phyloP scores from a whole-genome alignment of 257 asterid species.

The Fraxinus excelsior region DNA sequence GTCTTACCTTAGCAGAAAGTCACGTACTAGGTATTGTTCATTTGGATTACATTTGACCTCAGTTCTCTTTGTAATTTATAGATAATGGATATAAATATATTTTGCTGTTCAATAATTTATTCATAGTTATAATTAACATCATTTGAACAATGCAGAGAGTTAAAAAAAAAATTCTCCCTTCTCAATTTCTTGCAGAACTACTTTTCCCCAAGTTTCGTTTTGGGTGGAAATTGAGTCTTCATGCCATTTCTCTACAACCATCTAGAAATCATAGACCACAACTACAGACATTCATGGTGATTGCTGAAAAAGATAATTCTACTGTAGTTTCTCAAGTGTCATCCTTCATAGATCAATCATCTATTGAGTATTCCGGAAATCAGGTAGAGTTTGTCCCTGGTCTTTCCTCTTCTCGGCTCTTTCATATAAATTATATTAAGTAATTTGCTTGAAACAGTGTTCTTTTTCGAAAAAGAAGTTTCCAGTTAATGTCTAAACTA shows the following conservation, averaged over 20 bases:
- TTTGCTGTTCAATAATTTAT: neutral
- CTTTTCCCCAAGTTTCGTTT: conserved; percentile 78
- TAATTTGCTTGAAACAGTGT: conserved; percentile 1
- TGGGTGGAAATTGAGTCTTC: conserved; percentile 86
- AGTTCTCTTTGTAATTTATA: neutral
- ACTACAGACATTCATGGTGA: conserved; percentile 80
- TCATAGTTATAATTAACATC: conserved; percentile 11
- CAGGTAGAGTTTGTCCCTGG: conserved; percentile 53
- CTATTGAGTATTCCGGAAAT: conserved; percentile 39
- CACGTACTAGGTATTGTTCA: conserved; percentile 78
- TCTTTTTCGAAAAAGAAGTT: conserved; percentile 1
- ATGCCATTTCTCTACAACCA: conserved; percentile 58
- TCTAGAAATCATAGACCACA: conserved; percentile 34
- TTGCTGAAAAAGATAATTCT: conserved; percentile 66
- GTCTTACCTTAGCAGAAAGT: conserved; percentile 90
- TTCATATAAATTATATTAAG: conserved; percentile 2
- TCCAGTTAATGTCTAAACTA: conserved; percentile 9
- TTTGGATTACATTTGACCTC: conserved; percentile 12
- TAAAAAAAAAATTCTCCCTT: conserved; percentile 6
- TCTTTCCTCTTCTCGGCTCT: conserved; percentile 6
- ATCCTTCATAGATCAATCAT: conserved; percentile 45
- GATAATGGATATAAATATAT: neutral
- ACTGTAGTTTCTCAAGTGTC: conserved; percentile 51
- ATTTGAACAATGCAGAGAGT: conserved; percentile 23
- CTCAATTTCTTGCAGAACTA: conserved; percentile 49